Evolutionary conservation across 2,329 filamentous ascomycete genomes (phyloP).

Genomic region (Dactylellina cionopaga): DNA sequence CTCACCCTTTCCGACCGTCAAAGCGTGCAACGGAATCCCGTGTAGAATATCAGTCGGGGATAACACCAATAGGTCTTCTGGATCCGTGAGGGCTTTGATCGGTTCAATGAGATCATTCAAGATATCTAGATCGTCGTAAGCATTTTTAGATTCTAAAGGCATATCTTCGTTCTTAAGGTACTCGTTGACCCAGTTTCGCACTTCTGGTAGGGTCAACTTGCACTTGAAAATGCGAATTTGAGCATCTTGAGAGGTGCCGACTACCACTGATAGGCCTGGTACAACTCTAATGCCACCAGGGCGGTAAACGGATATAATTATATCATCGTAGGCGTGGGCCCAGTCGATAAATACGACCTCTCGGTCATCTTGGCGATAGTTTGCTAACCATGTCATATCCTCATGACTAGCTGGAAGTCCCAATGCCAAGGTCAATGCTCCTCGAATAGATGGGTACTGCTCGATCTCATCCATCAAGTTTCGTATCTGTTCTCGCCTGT

Average conservation of each 20-base stretch:
- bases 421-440: constrained; percentile 29
- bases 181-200: constrained; percentile 20
- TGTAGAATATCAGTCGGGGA: constrained; percentile 36
- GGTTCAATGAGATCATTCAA: constrained; percentile 24
- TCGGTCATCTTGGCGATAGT: constrained; percentile 17
- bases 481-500: neutral
- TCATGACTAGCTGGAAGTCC: constrained; percentile 43
- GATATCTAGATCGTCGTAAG: constrained; percentile 30
- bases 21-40: constrained; percentile 35
- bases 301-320: constrained; percentile 42
- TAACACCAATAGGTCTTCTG: constrained; percentile 37
- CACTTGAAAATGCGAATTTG: constrained; percentile 26
- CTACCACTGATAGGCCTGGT: neutral
- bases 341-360: constrained; percentile 47
- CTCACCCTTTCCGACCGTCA: constrained; percentile 12
- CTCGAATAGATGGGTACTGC: constrained; percentile 19
- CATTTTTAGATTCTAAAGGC: constrained; percentile 22
- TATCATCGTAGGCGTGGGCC: constrained; percentile 23
- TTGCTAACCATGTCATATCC: constrained; percentile 45
- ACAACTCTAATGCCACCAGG: constrained; percentile 16
- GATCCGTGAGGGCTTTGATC: constrained; percentile 16
- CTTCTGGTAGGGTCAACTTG: neutral
- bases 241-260: constrained; percentile 12
- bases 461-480: constrained; percentile 27
- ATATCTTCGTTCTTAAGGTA: constrained; percentile 28